Percentiles rank a stretch among this genome's conserved stretches.
Evolutionary conservation across 1,139 yeast genomes (phyloP).

Genomic region (Taiozyma onychis): DNA sequence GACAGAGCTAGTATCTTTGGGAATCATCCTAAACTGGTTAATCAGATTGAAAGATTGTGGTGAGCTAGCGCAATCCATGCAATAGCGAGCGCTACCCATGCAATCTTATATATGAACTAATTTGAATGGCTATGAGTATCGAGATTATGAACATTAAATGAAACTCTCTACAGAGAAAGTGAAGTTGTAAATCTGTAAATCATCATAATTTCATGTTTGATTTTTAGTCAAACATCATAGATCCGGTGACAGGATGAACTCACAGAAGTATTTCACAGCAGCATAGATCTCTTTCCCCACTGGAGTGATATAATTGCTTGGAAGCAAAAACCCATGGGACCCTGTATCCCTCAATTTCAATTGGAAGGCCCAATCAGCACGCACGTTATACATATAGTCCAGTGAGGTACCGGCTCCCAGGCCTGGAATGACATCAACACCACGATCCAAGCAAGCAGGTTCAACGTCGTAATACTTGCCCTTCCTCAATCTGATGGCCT

Average conservation of each 20-base stretch:
- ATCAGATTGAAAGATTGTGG: background rate
- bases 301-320: constrained; percentile 63
- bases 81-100: too few relatives aligned
- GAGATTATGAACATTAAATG: too few relatives aligned
- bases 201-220: too few relatives aligned
- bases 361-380: constrained; percentile 83
- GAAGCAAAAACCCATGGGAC: constrained; percentile 75
- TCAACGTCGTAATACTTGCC: constrained; percentile 64
- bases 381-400: constrained; percentile 78
- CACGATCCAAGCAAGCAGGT: constrained; percentile 75
- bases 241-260: constrained; percentile 48
- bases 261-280: constrained; percentile 64
- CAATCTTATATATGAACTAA: background rate
- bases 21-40: background rate
- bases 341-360: constrained; percentile 80
- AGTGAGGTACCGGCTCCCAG: constrained; percentile 77
- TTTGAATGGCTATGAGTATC: background rate
- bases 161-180: background rate
- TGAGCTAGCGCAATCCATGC: background rate
- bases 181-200: background rate
- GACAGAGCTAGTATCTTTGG: background rate
- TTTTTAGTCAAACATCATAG: background rate
- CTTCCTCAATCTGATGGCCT: constrained; percentile 56
- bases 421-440: constrained; percentile 62
- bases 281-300: constrained; percentile 73